Percentiles rank a stretch among this genome's conserved stretches.
These are phyloP conservation scores for Kwoniella europaea DNA, from an alignment of 768 basidiomycete genomes.

Conservation along the genomic window DNA sequence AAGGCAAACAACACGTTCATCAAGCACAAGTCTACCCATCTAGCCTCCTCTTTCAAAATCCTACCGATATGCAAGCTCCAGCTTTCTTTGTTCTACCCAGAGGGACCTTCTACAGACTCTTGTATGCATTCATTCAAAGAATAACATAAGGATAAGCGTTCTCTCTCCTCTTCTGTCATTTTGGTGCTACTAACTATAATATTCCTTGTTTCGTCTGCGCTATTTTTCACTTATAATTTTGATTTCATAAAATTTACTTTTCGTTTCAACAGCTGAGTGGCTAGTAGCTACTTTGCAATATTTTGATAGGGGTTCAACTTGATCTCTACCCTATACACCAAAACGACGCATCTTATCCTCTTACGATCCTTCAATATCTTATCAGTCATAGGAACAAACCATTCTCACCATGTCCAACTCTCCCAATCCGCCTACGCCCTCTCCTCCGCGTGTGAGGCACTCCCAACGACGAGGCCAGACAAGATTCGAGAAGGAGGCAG, in stretches of 20 bases:
- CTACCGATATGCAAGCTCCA: conserved; percentile 12
- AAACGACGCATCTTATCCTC: neutral
- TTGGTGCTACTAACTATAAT: neutral
- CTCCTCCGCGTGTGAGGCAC: conserved; percentile 36
- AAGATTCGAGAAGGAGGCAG: conserved; percentile 66
- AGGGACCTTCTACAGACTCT: neutral
- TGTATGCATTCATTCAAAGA: neutral
- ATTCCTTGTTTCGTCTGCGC: neutral
- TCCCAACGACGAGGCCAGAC: conserved; percentile 31
- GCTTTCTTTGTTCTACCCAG: neutral
- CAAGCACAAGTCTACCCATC: neutral
- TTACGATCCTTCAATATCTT: neutral
- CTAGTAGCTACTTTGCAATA: conserved; percentile 6
- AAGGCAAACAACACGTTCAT: neutral
- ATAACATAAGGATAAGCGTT: conserved; percentile 2
- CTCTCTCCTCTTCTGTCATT: neutral
- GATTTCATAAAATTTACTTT: neutral
- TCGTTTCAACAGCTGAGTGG: conserved; percentile 1
- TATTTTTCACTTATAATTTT: neutral
- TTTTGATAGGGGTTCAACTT: neutral
- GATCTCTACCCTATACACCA: neutral
- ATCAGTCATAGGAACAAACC: too few relatives aligned
- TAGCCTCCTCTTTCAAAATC: conserved; percentile 4
- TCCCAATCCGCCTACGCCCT: conserved; percentile 34
- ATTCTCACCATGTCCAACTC: conserved; percentile 9